Conservation (phyloP, 2,329 filamentous ascomycete species). For the Botrytis tulipae region DNA sequence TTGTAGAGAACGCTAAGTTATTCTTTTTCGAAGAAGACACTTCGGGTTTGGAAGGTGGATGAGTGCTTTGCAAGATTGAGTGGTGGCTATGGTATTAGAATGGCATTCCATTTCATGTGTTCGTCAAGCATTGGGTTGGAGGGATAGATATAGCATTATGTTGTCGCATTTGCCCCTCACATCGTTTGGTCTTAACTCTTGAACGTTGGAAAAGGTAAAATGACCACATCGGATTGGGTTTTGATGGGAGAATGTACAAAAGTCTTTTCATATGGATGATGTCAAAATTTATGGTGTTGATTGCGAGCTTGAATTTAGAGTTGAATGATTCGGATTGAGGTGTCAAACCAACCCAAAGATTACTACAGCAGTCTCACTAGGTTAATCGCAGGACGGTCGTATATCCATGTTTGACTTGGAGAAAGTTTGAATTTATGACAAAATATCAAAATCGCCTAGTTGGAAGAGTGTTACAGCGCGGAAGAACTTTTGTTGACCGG, state of each 20-base stretch:
- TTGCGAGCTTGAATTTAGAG: background rate
- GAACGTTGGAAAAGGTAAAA: background rate
- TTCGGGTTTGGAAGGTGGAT: background rate
- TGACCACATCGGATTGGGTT: background rate
- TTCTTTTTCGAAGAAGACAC: too few relatives aligned
- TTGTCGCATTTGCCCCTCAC: background rate
- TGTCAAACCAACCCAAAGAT: background rate
- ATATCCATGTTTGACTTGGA: background rate
- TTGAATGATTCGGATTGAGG: background rate
- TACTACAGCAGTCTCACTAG: background rate
- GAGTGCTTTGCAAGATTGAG: background rate
- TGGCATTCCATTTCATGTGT: background rate
- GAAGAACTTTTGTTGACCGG: background rate
- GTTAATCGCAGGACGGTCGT: background rate
- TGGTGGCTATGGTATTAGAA: background rate
- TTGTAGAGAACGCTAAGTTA: too few relatives aligned
- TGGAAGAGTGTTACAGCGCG: background rate
- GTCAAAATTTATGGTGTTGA: background rate
- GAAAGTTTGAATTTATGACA: background rate
- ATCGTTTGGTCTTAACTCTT: background rate
- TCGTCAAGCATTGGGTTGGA: background rate
- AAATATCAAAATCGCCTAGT: background rate
- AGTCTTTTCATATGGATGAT: background rate
- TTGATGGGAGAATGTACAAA: background rate
- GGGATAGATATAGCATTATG: background rate